Evolutionary conservation across 75 land plant genomes (phyloP).

Genomic region (Cunninghamia lanceolata): DNA sequence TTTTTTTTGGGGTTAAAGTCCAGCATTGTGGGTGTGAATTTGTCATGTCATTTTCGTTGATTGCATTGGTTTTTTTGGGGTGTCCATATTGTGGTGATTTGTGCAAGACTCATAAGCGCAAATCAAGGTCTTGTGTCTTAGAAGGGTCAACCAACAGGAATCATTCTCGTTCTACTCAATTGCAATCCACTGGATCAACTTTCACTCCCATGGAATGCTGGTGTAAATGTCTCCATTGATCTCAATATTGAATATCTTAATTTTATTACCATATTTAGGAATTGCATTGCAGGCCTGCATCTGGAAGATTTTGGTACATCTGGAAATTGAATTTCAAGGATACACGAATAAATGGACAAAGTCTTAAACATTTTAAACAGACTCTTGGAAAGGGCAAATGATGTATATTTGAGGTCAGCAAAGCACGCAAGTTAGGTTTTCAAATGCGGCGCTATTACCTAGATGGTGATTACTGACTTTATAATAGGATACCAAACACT

Average conservation of each 20-base stretch:
- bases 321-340: not conserved
- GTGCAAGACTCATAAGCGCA: constrained; percentile 3
- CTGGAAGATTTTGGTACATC: not conserved
- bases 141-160: constrained; percentile 1
- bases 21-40: constrained; percentile 6
- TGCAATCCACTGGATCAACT: constrained; percentile 8
- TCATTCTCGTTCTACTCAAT: not conserved
- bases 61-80: not conserved
- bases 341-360: not conserved
- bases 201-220: constrained; percentile 12
- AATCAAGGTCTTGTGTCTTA: constrained; percentile 3
- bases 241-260: not conserved
- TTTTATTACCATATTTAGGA: not conserved
- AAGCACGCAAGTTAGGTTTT: too few relatives aligned
- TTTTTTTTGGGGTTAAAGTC: not conserved
- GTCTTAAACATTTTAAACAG: too few relatives aligned
- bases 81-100: constrained; percentile 3
- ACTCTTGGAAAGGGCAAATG: too few relatives aligned
- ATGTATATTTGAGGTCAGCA: too few relatives aligned
- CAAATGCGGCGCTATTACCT: too few relatives aligned
- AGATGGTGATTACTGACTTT: too few relatives aligned
- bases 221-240: not conserved
- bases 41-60: too few relatives aligned
- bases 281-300: not conserved
- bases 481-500: too few relatives aligned